Evolutionary conservation across 2,329 filamentous ascomycete species (phyloP).

Genomic region (Lojkania enalia): DNA sequence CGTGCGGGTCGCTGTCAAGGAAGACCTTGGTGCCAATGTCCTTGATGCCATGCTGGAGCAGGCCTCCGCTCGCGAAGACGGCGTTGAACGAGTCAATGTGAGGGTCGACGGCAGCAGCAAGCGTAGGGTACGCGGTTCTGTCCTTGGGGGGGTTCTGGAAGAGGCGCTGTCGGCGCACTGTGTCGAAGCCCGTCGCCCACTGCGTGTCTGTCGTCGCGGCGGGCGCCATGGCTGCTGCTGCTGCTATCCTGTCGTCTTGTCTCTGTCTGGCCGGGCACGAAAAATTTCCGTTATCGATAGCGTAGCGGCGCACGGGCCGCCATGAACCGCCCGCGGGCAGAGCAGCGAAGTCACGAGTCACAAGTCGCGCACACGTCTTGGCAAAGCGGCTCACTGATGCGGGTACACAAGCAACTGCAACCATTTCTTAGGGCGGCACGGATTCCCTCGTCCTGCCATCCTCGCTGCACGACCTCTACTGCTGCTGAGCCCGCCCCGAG

Average conservation of each 20-base stretch:
- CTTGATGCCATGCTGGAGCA: slow-evolving; percentile 73
- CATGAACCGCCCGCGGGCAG: slow-evolving; percentile 22
- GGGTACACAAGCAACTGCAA: slow-evolving; percentile 13
- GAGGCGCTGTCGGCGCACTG: slow-evolving; percentile 80
- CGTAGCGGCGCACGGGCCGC: slow-evolving; percentile 9
- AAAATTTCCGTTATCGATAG: slow-evolving; percentile 12
- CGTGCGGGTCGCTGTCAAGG: slow-evolving; percentile 71
- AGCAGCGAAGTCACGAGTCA: too few relatives aligned
- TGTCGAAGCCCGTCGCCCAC: slow-evolving; percentile 88
- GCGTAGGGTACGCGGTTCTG: slow-evolving; percentile 81
- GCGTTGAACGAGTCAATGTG: slow-evolving; percentile 97
- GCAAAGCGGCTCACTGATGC: slow-evolving; percentile 10
- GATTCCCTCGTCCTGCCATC: slow-evolving; percentile 25
- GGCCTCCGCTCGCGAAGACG: slow-evolving; percentile 74
- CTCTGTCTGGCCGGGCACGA: slow-evolving; percentile 4
- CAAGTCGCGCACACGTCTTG: slow-evolving; percentile 22
- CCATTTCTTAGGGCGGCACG: slow-evolving; percentile 33
- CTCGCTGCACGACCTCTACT: slow-evolving; percentile 21
- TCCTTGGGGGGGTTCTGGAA: slow-evolving; percentile 89
- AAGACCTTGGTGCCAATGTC: slow-evolving; percentile 91
- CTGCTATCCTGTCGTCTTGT: too few relatives aligned
- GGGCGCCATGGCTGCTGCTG: slow-evolving; percentile 38
- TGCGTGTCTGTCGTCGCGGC: slow-evolving; percentile 53
- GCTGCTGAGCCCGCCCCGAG: slow-evolving; percentile 14
- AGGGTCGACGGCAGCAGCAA: slow-evolving; percentile 83